Evolutionary conservation across 768 basidiomycete genomes (phyloP), one percentile per base, ranked within the genome.

Genomic region (Phaeotremella fagi): DNA sequence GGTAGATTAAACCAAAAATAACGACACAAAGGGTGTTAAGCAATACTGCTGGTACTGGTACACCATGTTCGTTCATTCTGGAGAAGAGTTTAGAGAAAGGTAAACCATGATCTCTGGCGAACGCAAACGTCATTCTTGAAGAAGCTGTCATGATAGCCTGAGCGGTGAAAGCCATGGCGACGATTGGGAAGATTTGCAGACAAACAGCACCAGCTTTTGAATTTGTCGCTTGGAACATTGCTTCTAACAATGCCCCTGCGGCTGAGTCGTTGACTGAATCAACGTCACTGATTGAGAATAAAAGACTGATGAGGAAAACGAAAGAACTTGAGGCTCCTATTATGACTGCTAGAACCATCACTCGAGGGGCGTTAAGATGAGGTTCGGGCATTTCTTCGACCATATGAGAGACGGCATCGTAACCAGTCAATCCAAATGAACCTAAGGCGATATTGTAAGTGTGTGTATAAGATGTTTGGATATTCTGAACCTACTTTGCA

Each of bases 381-480:
- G 69, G 69, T 20, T 60, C 48, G 3, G 61, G 61, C 66, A 71
- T 71, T 48, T 71, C 69, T 43, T 71, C 69, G 16, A 63, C 57
- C 60, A 71, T 60, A 56, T 68, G 66, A 14, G 56, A 66, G 23
- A 68, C 66, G 24, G 66, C 64, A 42, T 71, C 70, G 55, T 64
- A 71, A 14, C 70, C 70, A 7, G 66, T 63, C 4, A 68, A 50
- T 44, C 62, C 59, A 60, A 64, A 63, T 11, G 61, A 59, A 50
- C 60, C 63, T 64, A n/a, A n/a, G n/a, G n/a, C n/a, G n/a, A n/a
- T n/a, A n/a, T n/a, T n/a, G n/a, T n/a, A n/a, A n/a, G n/a, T n/a
- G n/a, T n/a, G n/a, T n/a, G n/a, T n/a, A n/a, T n/a, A n/a, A n/a
- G n/a, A n/a, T n/a, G n/a, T n/a, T n/a, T n/a, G n/a, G n/a, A n/a